Conservation (phyloP, 495 filamentous ascomycete species). For the Sordaria brevicollis region DNA sequence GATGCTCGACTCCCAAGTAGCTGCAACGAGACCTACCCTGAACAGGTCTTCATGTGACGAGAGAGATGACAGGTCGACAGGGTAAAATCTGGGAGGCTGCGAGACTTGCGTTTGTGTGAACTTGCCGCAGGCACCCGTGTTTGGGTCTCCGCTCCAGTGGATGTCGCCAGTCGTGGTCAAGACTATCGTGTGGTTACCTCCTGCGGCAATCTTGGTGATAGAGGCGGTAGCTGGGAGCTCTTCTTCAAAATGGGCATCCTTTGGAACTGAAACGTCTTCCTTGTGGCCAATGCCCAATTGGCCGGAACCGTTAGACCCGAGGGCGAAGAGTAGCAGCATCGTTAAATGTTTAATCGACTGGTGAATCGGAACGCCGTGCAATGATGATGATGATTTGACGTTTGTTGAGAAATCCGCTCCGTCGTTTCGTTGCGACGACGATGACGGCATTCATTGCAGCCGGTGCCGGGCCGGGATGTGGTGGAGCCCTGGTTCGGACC, state of each 20-base stretch:
- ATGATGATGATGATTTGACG: neutral
- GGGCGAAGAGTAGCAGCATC: slow-evolving; percentile 54
- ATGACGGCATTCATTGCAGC: neutral
- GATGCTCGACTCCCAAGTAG: slow-evolving; percentile 67
- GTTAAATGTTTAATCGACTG: neutral
- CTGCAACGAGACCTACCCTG: slow-evolving; percentile 36
- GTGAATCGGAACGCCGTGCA: neutral
- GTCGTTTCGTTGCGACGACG: neutral
- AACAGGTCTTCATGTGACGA: slow-evolving; percentile 4
- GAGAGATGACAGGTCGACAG: slow-evolving; percentile 13
- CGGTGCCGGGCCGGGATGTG: neutral
- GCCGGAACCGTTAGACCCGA: slow-evolving; percentile 84
- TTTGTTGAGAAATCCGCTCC: neutral
- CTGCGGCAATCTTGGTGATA: slow-evolving; percentile 43
- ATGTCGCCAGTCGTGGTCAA: slow-evolving; percentile 46
- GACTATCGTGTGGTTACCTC: slow-evolving; percentile 82
- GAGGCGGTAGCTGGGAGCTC: slow-evolving; percentile 7
- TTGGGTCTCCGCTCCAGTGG: slow-evolving; percentile 53
- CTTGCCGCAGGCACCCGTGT: slow-evolving; percentile 44
- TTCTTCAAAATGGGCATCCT: slow-evolving; percentile 40
- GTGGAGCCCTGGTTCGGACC: neutral
- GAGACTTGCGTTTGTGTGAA: neutral
- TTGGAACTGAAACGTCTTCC: slow-evolving; percentile 61
- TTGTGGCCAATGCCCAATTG: slow-evolving; percentile 74
- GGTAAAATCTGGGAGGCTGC: slow-evolving; percentile 7